These are phyloP conservation scores for Lecanicillium sp. DNA, from an alignment of 2,329 filamentous ascomycete genomes.

Conservation along the genomic window DNA sequence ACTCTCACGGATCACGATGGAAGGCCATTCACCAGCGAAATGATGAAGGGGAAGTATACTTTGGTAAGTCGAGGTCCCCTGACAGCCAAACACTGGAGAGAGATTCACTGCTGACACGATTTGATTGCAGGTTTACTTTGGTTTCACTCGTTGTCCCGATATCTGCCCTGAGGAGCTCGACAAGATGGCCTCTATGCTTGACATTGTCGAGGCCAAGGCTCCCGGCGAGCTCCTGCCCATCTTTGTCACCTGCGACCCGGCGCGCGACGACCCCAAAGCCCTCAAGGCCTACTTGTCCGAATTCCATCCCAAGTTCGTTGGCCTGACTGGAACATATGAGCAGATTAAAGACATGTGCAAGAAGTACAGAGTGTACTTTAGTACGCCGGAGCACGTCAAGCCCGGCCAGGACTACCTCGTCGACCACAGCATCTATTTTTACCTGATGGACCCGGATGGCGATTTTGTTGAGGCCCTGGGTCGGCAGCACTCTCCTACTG, in stretches of 20 bases:
- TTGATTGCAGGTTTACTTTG: conserved; percentile 74
- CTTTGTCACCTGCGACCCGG: conserved; percentile 94
- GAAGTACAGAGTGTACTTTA: conserved; percentile 94
- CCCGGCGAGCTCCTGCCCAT: conserved; percentile 59
- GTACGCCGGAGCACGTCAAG: conserved; percentile 79
- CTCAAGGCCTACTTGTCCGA: conserved; percentile 80
- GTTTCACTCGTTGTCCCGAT: conserved; percentile 95
- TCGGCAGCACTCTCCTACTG: conserved; percentile 83
- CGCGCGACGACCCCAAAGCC: conserved; percentile 77
- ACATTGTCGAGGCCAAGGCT: conserved; percentile 50
- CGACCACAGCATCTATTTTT: conserved; percentile 99
- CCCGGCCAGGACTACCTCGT: conserved; percentile 95
- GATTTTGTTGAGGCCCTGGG: conserved; percentile 98
- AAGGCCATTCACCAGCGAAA: conserved; percentile 64
- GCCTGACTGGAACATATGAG: conserved; percentile 87
- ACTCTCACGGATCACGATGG: conserved; percentile 75
- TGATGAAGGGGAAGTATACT: conserved; percentile 80
- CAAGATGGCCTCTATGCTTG: conserved; percentile 97
- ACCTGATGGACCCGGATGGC: conserved; percentile 96
- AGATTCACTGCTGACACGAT: neutral
- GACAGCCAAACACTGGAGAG: neutral
- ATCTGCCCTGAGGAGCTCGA: conserved; percentile 98
- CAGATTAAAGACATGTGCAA: conserved; percentile 93
- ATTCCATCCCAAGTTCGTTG: conserved; percentile 81
- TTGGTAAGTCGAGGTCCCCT: conserved; percentile 43